Base-by-base conservation (phyloP, 148 eudicot genomes). In the Fagopyrum esculentum region DNA sequence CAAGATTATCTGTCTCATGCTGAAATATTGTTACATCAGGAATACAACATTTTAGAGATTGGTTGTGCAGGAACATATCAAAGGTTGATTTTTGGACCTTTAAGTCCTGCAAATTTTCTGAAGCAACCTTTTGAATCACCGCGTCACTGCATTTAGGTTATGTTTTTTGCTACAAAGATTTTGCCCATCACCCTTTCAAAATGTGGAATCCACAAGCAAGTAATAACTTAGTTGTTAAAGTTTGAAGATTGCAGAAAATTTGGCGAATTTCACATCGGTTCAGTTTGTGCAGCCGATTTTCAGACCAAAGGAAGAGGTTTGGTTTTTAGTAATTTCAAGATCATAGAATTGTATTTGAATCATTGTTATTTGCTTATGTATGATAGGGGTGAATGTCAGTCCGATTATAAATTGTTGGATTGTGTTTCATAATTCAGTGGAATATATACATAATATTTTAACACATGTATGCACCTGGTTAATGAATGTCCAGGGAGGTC, bases 41-140 rank as follows among this genome's bases (percentile, higher is more conserved):
- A 22, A 22, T 22, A 22, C 26, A 22, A 22, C 26, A 22, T 22
- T 22, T 22, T 22, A 22, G 26, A 22, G 26, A 22, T 22, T 22
- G 26, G 26, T 22, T 22, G 26, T 22, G 26, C 26, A 22, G 26
- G 26, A 22, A 22, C 26, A 22, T 75, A 91, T 55, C 98, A 97
- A 81, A 91, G 98, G 98, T 87, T 94, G 84, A 94, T 82, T 77
- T 80, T 77, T 75, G 57, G 93, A 93, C 93, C 85, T 91, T 93
- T 51, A 97, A 93, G 84, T 91, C 89, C 91, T 89, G 26, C 26
- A 22, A 22, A 22, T 22, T 22, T 22, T 22, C 26, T 22, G 26
- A 22, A 22, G 26, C 26, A 22, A 22, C 26, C 26, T 22, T 22
- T 22, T 22, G 26, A 22, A 22, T 22, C 26, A 22, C 26, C 26